Evolutionary conservation across 176 grass and related monocot species (phyloP), one percentile per base, ranked within the genome.

Genomic region (Aegilops longissima): DNA sequence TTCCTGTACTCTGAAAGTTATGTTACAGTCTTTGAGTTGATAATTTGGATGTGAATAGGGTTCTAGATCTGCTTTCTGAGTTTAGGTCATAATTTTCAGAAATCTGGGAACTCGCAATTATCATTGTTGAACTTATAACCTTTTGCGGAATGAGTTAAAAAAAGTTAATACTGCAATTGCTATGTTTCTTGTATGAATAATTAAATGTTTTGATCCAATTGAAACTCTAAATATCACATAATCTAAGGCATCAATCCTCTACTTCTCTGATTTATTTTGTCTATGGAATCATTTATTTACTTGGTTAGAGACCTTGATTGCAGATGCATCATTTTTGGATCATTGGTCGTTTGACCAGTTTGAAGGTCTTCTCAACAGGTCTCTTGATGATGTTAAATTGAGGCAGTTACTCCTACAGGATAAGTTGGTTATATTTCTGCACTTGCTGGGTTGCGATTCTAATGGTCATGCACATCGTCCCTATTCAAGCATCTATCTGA

Each of bases 261-360:
- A 73, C 21, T 47, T 84, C 70, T 62, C 49, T 11, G 66, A 75
- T 81, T 73, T 85, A 6, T 62, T 85, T 69, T 33, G 39, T 44
- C 69, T 84, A 73, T 61, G 6, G 51, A 85, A 52, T 49, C 76
- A 76, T 85, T 62, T 87, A 72, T 84, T 91, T 88, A 88, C 81
- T 70, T 80, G 73, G 38, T 85, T 80, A 80, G 89, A 80, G 63
- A 56, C 52, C n/a, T 91, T 89, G 36, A 54, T 77, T 94, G 91
- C 93, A 98, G 95, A 98, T 93, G 95, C 95, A 78, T 98, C 95
- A 49, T 98, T 98, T 88, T 83, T 98, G 87, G 95, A 98, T 86
- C 95, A 95, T 77, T 98, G 95, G 95, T 98, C 93, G 83, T 81
- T 98, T 82, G 95, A 98, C 85, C 95, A 95, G 92, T 95, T 98